Percentiles rank a stretch among this genome's conserved stretches.
phyloP scores from a whole-genome alignment of 352 stramenopile genomes.

The Blastocystis sp. region DNA sequence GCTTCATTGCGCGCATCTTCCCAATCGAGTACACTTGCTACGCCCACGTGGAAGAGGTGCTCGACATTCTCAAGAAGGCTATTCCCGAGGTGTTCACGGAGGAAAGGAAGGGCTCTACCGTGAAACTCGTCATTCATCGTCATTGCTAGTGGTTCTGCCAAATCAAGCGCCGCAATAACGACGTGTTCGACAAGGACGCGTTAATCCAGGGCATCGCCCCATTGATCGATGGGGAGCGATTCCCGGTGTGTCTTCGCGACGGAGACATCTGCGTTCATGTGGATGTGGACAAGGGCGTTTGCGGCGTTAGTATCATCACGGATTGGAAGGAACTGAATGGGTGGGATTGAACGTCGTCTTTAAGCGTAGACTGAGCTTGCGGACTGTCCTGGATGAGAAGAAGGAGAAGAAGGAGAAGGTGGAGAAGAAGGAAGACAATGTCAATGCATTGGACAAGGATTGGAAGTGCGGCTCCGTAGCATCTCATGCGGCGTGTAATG shows the following conservation, averaged over 20 bases:
- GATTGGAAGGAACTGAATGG: conserved; percentile 53
- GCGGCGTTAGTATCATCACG: conserved; percentile 41
- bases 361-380: conserved; percentile 36
- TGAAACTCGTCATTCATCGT: neutral
- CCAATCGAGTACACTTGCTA: conserved; percentile 66
- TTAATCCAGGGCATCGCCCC: conserved; percentile 22
- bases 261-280: conserved; percentile 67
- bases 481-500: neutral
- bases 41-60: conserved; percentile 35
- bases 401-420: conserved; percentile 50
- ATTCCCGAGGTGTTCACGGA: conserved; percentile 18
- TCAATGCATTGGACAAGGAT: conserved; percentile 27
- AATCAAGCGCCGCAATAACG: conserved; percentile 65
- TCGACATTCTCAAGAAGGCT: neutral
- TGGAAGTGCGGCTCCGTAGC: conserved; percentile 52
- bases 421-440: neutral
- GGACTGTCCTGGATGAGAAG: conserved; percentile 50
- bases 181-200: conserved; percentile 48
- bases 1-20: conserved; percentile 59
- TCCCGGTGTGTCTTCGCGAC: conserved; percentile 46
- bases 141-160: conserved; percentile 50
- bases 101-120: neutral
- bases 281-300: conserved; percentile 66
- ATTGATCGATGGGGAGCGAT: conserved; percentile 11
- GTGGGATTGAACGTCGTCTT: neutral